Base-by-base conservation (phyloP, 2,329 filamentous ascomycete genomes). In the Stachybotrys elegans region DNA sequence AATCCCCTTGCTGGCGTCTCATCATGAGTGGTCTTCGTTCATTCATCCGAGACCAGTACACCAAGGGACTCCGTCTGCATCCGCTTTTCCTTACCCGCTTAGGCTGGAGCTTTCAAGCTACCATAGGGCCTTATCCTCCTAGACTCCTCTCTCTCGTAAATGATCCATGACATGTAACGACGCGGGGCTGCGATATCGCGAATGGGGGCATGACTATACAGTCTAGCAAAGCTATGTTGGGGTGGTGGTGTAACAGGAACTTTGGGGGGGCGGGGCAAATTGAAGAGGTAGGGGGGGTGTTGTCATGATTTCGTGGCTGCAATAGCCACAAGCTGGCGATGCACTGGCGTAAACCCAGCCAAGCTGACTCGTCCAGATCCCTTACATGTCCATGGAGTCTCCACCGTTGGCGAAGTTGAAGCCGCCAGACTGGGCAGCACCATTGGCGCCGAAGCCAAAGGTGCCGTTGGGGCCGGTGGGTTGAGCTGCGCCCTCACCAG, bases 381-480 rank as follows among this genome's bases (percentile, higher is more conserved):
- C 53, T 70, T 78, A 83, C 79, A 83, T 83, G 58, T 83, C 79
- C 79, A 83, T 83, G 20, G 77, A 78, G 59, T 82, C 78, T 50
- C 71, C 73, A 45, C 76, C 76, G 60, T 82, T 89, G 65, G 88
- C 88, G 66, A 98, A 98, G 81, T 88, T 95, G 81, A 97, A 98
- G 62, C 87, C 86, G 55, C 86, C 84, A 58, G 85, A 80, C 61
- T 88, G 84, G 58, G 69, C 67, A 32, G 66, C 64, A 43, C 69
- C 72, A 61, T 79, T 82, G 57, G 84, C 73, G 60, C 86, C 84
- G 68, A 97, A 86, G 59, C 91, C 81, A 67, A 92, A 93, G 45
- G 83, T 83, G 47, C 84, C 84, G 58, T 87, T 87, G 32, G 75
- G 66, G 37, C 80, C 81, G 57, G 84, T 81, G 21, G 73, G 66